Conservation (phyloP, 192 early-diverging fungal genomes). For the Podila horticola region DNA sequence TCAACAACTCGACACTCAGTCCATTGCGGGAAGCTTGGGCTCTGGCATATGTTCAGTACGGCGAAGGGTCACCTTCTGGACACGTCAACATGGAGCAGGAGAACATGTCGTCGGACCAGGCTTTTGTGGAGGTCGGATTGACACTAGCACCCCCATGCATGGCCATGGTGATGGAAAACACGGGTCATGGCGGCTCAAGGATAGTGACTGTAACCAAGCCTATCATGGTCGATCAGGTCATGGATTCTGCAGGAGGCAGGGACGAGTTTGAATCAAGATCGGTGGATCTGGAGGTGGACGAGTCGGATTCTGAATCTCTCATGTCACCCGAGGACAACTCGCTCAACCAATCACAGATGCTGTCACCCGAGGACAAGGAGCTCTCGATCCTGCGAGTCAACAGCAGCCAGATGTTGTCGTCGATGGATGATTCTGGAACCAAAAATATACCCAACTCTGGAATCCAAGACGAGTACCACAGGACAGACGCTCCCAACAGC, state of each 20-base stretch:
- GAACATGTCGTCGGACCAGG: too few species aligned
- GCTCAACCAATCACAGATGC: neutral
- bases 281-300: slow-evolving; percentile 25
- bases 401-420: slow-evolving; percentile 41
- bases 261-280: neutral
- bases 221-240: slow-evolving; percentile 42
- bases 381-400: slow-evolving; percentile 34
- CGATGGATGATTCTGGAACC: slow-evolving; percentile 23
- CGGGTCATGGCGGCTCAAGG: slow-evolving; percentile 9
- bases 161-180: slow-evolving; percentile 48
- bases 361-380: slow-evolving; percentile 17
- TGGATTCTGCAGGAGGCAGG: slow-evolving; percentile 32
- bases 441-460: slow-evolving; percentile 10
- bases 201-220: slow-evolving; percentile 49
- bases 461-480: neutral
- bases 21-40: slow-evolving; percentile 47
- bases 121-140: slow-evolving; percentile 15
- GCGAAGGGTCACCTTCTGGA: neutral
- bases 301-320: slow-evolving; percentile 32
- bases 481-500: neutral
- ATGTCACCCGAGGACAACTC: slow-evolving; percentile 32
- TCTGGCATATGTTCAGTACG: slow-evolving; percentile 35
- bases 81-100: neutral
- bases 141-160: slow-evolving; percentile 37
- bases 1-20: slow-evolving; percentile 6